A percentile compares a stretch with the other conserved stretches of the same genome.
Conservation (phyloP, 768 basidiomycete genomes). For the Psilocybe cubensis region DNA sequence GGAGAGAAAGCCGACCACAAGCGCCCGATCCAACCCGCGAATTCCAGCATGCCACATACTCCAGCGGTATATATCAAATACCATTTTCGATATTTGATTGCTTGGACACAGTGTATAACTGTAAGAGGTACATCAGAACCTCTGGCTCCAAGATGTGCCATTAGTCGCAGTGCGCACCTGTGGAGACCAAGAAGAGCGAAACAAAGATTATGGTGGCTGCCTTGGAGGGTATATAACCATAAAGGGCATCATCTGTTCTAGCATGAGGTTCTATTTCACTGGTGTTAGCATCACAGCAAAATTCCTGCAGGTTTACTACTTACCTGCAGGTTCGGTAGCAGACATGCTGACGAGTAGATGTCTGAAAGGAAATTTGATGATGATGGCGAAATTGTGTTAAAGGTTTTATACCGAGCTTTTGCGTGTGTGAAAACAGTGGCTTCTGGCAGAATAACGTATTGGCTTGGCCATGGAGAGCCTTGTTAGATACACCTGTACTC, state of each 20-base stretch:
- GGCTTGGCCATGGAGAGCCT: too few species aligned
- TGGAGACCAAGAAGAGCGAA: neutral
- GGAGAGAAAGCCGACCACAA: constrained; percentile 45
- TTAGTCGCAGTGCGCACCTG: neutral
- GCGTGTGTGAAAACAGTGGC: too few species aligned
- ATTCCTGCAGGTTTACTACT: neutral
- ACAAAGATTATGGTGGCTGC: neutral
- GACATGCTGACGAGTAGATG: neutral
- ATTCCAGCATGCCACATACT: constrained; percentile 47
- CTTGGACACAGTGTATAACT: constrained; percentile 50
- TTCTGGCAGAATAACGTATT: too few species aligned
- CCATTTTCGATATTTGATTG: constrained; percentile 45
- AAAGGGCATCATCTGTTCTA: neutral
- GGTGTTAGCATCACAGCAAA: too few species aligned
- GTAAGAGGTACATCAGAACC: neutral
- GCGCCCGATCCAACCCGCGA: constrained; percentile 53
- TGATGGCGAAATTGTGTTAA: too few species aligned
- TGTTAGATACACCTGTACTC: too few species aligned
- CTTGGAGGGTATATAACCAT: neutral
- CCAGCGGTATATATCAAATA: constrained; percentile 51
- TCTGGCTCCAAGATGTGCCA: too few species aligned
- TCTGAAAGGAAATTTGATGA: neutral
- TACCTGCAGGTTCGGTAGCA: neutral
- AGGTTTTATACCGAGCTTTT: too few species aligned
- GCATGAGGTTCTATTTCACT: too few species aligned